Evolutionary conservation across 2,329 filamentous ascomycete species (phyloP), one percentile per base, ranked within the genome.

Genomic region (Fusarium brevicatenulatum): DNA sequence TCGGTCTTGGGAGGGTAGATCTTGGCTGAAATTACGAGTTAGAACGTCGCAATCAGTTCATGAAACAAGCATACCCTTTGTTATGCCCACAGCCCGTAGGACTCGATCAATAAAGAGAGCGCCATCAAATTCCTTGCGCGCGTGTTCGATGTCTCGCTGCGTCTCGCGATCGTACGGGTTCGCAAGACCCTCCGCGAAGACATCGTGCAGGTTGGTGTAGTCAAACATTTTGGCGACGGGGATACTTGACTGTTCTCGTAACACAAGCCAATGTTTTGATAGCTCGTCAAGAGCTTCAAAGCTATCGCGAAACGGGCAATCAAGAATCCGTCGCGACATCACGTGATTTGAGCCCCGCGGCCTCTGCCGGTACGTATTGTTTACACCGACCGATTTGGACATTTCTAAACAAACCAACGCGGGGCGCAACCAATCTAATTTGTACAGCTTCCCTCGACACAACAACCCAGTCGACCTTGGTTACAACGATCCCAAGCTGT

Each of bases 31-130:
- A n/a, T 15, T 9, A 1, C 5, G 4, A 43, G 30, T 78, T 39
- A 72, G 61, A 2, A 25, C 13, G n/a, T 15, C 1, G 13, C 9
- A 21, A 34, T 23, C 15, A n/a, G 2, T 12, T 8, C 2, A 1
- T 13, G 9, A 8, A 8, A n/a, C 11, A 34, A 8, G 42, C 79
- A 21, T 81, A 94, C 93, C 89, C 82, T 92, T 91, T 74, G 87
- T 86, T 65, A 96, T 88, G 34, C 92, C 90, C 34, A 95, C 84
- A 1, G 91, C 87, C 62, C 88, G 89, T 68, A 96, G 84, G 44
- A 97, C 89, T 60, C 92, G 90, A 80, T 97, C 94, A 78, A 95
- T 91, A 82, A 96, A 97, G 65, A 95, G 88, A 64, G 88, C 85
- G 74, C 92, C 91, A 68, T 91, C 90, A 25, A 95, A 86, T 54